phyloP scores from a whole-genome alignment of 257 asterid genomes.

The Fraxinus cuspidata region DNA sequence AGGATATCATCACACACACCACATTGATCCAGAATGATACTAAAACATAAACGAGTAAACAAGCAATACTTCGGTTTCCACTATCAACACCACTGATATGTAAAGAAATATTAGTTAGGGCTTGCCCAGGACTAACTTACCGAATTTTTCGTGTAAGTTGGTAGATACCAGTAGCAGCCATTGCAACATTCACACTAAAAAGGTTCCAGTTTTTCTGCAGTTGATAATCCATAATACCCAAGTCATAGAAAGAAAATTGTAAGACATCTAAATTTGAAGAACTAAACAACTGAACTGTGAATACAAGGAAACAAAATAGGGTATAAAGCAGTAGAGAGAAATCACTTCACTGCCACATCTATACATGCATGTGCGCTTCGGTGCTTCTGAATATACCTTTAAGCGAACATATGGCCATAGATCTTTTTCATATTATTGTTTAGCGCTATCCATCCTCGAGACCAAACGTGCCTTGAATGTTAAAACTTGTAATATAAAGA shows the following conservation, averaged over 20 bases:
- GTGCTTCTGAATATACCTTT: not conserved
- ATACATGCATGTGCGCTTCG: not conserved
- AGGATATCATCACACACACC: not conserved
- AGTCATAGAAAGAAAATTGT: not conserved
- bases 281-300: not conserved
- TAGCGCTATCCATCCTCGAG: not conserved
- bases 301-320: not conserved
- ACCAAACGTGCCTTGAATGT: not conserved
- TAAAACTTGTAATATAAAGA: not conserved
- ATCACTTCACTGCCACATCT: not conserved
- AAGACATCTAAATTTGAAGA: not conserved
- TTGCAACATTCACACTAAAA: slow-evolving; percentile 79
- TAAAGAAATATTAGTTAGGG: not conserved
- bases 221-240: slow-evolving; percentile 24
- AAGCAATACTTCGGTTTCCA: not conserved
- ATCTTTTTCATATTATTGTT: not conserved
- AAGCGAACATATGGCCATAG: not conserved
- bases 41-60: not conserved
- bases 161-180: slow-evolving; percentile 90
- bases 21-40: not conserved
- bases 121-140: slow-evolving; percentile 34
- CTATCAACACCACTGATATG: not conserved
- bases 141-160: slow-evolving; percentile 75
- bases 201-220: slow-evolving; percentile 96
- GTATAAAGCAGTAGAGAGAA: not conserved